These are phyloP conservation scores for Leucogyrophana mollusca DNA, from an alignment of 768 basidiomycete genomes.

Conservation along the genomic window DNA sequence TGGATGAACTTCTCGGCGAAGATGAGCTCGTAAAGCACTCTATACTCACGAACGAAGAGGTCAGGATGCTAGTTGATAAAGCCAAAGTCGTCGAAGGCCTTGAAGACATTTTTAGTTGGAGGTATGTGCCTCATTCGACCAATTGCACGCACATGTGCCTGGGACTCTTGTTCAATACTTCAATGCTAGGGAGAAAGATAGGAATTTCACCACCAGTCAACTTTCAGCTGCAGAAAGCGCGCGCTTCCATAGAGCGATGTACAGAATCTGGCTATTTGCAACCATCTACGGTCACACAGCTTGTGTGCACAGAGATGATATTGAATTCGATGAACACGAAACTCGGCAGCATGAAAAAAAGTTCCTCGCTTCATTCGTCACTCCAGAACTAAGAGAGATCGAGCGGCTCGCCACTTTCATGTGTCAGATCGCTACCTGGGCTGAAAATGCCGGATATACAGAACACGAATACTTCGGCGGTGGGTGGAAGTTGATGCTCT, in stretches of 20 bases:
- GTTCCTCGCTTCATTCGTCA: conserved; percentile 9
- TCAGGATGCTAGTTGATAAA: conserved; percentile 18
- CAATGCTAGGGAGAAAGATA: conserved; percentile 35
- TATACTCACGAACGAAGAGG: conserved; percentile 19
- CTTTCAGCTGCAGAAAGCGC: conserved; percentile 31
- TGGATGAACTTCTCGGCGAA: conserved; percentile 5
- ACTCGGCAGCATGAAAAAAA: conserved; percentile 6
- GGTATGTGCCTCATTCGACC: conserved; percentile 16
- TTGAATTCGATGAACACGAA: conserved; percentile 6
- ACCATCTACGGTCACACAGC: conserved; percentile 6
- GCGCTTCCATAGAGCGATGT: conserved; percentile 28
- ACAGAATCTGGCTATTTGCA: conserved; percentile 26
- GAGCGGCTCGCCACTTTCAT: conserved; percentile 18
- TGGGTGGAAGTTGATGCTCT: too few relatives aligned
- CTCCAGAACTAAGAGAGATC: conserved; percentile 19
- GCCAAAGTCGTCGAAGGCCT: conserved; percentile 24
- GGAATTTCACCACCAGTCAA: conserved; percentile 24
- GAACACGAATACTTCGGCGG: too few relatives aligned
- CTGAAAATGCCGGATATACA: not conserved
- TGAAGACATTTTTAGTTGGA: conserved; percentile 40
- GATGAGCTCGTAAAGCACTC: conserved; percentile 13
- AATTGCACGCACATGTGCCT: conserved; percentile 3
- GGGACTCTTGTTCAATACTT: not conserved
- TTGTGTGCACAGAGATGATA: conserved; percentile 1
- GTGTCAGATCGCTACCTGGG: conserved; percentile 7